phyloP scores from a whole-genome alignment of 441 rosid genomes.

The Eutrema salsugineum region DNA sequence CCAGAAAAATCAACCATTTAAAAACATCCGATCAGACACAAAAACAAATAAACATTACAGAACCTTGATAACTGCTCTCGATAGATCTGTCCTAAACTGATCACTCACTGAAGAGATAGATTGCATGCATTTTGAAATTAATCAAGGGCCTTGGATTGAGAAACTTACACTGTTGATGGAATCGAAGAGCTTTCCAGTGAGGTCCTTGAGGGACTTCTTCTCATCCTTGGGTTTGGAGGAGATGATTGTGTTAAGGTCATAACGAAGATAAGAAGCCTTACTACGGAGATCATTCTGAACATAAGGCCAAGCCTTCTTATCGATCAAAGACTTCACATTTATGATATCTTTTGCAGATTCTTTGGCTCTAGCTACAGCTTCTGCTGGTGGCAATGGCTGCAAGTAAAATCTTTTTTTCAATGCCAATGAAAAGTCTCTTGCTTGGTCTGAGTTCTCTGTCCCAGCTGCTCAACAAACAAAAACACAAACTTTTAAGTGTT shows the following conservation, averaged over 20 bases:
- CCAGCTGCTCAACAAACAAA: conserved; percentile 53
- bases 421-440: conserved; percentile 67
- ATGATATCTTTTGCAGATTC: conserved; percentile 83
- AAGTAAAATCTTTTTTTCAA: conserved; percentile 67
- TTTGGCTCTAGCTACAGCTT: conserved; percentile 77
- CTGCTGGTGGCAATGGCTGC: conserved; percentile 58
- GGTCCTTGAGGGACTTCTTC: conserved; percentile 63
- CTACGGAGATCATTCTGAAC: conserved; percentile 78
- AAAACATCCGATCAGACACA: not conserved
- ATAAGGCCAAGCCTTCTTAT: conserved; percentile 93
- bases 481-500: not conserved
- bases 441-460: conserved; percentile 72
- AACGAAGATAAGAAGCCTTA: conserved; percentile 67
- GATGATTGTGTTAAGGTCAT: conserved; percentile 78
- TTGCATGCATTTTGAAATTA: not conserved
- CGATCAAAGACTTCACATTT: conserved; percentile 67
- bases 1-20: not conserved
- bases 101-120: not conserved
- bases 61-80: not conserved
- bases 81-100: not conserved
- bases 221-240: conserved; percentile 62
- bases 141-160: not conserved
- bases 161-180: conserved; percentile 54
- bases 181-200: conserved; percentile 69
- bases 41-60: not conserved